A percentile compares a stretch with the other conserved stretches of the same genome.
Evolutionary conservation across 108 stramenopile species (phyloP).

Genomic region (Nitzschia inconspicua): DNA sequence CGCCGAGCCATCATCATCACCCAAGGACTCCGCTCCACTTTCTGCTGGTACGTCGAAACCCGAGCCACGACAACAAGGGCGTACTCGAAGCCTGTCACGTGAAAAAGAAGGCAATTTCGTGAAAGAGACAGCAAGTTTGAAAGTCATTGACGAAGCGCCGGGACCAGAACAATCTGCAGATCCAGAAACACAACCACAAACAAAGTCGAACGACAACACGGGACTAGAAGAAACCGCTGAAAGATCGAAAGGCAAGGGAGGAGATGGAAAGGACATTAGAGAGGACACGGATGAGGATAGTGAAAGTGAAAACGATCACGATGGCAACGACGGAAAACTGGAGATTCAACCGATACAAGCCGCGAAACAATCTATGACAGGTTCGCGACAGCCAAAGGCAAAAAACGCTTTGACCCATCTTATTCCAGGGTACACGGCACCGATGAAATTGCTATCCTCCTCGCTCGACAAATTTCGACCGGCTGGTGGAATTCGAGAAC

Average conservation of each 20-base stretch:
- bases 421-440: conserved; percentile 80
- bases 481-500: conserved; percentile 29
- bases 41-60: too few species aligned
- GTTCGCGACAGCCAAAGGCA: background rate
- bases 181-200: too few species aligned
- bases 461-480: conserved; percentile 32
- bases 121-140: too few species aligned
- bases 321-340: background rate
- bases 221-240: background rate
- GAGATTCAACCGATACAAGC: background rate
- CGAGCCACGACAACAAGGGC: too few species aligned
- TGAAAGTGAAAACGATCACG: background rate
- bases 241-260: background rate
- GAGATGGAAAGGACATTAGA: background rate
- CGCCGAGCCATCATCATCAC: too few species aligned
- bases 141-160: too few species aligned
- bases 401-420: conserved; percentile 67
- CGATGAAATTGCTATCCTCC: conserved; percentile 52
- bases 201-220: background rate
- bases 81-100: too few species aligned
- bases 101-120: too few species aligned
- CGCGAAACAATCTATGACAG: background rate
- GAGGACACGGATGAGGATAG: background rate
- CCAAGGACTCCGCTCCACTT: too few species aligned
- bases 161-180: too few species aligned